Conservation (phyloP, 2,329 filamentous ascomycete genomes). For the Alternaria sp. region DNA sequence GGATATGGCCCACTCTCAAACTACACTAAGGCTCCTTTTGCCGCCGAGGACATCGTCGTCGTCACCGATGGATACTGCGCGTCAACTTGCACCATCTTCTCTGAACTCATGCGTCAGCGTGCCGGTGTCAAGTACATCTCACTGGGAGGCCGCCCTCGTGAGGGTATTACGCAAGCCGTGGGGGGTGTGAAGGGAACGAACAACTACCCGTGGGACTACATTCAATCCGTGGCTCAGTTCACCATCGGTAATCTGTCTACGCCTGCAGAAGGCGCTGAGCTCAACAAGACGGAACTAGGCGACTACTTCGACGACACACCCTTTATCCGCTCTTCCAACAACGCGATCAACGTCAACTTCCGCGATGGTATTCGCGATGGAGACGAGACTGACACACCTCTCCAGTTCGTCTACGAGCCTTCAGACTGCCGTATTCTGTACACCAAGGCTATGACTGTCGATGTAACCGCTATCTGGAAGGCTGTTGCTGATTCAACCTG, state of each 20-base stretch:
- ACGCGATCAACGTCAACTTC: constrained; percentile 45
- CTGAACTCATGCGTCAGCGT: constrained; percentile 60
- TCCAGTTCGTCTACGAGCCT: constrained; percentile 67
- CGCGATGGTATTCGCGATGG: constrained; percentile 52
- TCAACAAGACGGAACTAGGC: constrained; percentile 40
- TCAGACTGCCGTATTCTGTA: constrained; percentile 68
- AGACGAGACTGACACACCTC: constrained; percentile 52
- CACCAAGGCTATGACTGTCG: constrained; percentile 61
- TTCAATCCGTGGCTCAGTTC: constrained; percentile 35
- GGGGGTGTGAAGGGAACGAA: constrained; percentile 69
- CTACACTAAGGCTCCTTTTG: constrained; percentile 48
- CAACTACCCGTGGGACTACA: constrained; percentile 39
- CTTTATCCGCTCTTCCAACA: constrained; percentile 39
- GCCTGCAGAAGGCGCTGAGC: constrained; percentile 31
- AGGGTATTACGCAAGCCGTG: constrained; percentile 59
- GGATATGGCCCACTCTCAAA: constrained; percentile 46
- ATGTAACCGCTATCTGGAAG: constrained; percentile 62
- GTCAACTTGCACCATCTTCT: constrained; percentile 66
- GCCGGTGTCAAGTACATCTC: constrained; percentile 63
- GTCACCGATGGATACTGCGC: constrained; percentile 61
- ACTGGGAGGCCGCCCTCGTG: constrained; percentile 64
- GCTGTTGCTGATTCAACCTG: constrained; percentile 47
- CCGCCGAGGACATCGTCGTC: constrained; percentile 56
- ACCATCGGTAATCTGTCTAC: constrained; percentile 28
- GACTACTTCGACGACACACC: constrained; percentile 40